Evolutionary conservation across 352 stramenopile genomes (phyloP).

Genomic region (Sclerospora graminicola): DNA sequence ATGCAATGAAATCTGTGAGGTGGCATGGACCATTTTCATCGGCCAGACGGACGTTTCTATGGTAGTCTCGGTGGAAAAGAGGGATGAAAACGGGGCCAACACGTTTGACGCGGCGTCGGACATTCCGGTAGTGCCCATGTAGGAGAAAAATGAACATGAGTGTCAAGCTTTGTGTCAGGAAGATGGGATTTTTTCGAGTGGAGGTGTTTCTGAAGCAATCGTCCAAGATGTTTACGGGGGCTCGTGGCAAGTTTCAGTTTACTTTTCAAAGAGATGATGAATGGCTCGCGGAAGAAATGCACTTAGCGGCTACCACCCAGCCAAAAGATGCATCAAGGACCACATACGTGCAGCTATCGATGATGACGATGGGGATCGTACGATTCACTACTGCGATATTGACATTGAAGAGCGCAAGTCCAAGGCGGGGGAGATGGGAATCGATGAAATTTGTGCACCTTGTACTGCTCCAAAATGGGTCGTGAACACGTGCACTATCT

Average conservation of each 20-base stretch:
- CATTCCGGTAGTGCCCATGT: constrained; percentile 47
- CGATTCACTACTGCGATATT: constrained; percentile 64
- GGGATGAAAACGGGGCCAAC: constrained; percentile 17
- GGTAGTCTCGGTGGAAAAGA: constrained; percentile 39
- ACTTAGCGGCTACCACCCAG: constrained; percentile 21
- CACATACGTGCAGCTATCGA: constrained; percentile 30
- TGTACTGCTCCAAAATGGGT: constrained; percentile 76
- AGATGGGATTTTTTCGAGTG: constrained; percentile 50
- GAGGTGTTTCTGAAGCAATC: constrained; percentile 64
- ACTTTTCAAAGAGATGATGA: constrained; percentile 78
- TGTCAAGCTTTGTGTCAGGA: constrained; percentile 47
- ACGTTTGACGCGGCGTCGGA: constrained; percentile 34
- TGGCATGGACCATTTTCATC: constrained; percentile 56
- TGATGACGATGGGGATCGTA: constrained; percentile 7
- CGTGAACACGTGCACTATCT: constrained; percentile 69
- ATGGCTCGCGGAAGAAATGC: constrained; percentile 61
- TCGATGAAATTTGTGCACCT: constrained; percentile 72
- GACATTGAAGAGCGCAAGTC: constrained; percentile 72
- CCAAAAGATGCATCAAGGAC: constrained; percentile 32
- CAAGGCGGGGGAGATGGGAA: constrained; percentile 43
- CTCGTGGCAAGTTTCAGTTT: constrained; percentile 52
- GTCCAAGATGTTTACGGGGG: constrained; percentile 51
- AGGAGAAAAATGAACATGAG: constrained; percentile 37
- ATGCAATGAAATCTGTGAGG: constrained; percentile 42
- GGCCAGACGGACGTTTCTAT: constrained; percentile 33